Conservation (phyloP, 202 grass and related monocot genomes). For the Hordeum pubiflorum region DNA sequence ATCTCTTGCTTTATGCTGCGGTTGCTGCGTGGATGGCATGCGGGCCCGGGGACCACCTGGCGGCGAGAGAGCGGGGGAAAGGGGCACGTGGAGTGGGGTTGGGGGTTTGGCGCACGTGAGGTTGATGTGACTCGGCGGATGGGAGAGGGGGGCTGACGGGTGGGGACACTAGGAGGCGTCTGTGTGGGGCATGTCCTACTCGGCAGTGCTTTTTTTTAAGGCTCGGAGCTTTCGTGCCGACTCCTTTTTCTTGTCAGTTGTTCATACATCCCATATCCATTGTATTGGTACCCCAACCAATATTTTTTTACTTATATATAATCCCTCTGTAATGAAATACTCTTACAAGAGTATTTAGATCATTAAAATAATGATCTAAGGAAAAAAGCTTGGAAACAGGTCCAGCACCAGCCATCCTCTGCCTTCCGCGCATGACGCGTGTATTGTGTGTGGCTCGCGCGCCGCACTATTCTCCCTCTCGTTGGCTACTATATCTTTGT, state of each 20-base stretch:
- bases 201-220: not conserved
- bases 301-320: no score
- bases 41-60: not conserved
- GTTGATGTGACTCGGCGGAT: not conserved
- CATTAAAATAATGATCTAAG: no score
- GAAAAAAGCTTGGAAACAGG: no score
- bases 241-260: not conserved
- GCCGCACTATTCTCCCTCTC: no score
- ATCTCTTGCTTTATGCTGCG: not conserved
- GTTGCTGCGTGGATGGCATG: not conserved
- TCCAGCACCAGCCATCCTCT: no score
- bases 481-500: no score
- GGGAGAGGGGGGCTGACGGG: not conserved
- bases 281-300: not conserved
- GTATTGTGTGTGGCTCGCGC: no score
- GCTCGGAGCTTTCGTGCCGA: not conserved
- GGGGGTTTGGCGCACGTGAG: conserved; percentile 20
- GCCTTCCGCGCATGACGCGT: no score
- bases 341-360: no score
- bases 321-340: no score
- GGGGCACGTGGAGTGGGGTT: not conserved
- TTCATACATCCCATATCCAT: not conserved
- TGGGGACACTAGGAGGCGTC: not conserved
- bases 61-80: not conserved
- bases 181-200: not conserved